Conservation (phyloP, 768 basidiomycete genomes). For the Suillus fuscotomentosus region DNA sequence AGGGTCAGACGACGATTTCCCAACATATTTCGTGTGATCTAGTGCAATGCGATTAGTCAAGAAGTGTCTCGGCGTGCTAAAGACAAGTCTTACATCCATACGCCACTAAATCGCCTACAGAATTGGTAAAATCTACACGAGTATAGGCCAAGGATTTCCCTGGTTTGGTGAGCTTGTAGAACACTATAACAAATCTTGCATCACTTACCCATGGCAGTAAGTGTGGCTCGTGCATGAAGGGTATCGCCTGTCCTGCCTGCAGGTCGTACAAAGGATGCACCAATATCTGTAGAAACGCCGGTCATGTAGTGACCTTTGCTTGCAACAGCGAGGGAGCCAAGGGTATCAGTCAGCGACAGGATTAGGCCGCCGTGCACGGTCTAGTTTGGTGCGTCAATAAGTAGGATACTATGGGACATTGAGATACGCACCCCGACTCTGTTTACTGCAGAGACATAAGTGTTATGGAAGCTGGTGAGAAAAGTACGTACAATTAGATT, state of each 20-base stretch:
- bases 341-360: conserved; percentile 78
- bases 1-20: conserved; percentile 53
- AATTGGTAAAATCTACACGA: conserved; percentile 69
- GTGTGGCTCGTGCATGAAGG: conserved; percentile 58
- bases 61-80: neutral
- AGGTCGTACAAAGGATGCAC: conserved; percentile 73
- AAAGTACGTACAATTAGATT: conserved; percentile 60
- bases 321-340: conserved; percentile 83
- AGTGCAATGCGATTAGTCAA: conserved; percentile 7
- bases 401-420: neutral
- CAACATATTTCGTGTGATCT: conserved; percentile 89
- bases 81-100: conserved; percentile 64
- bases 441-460: conserved; percentile 52
- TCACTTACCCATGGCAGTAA: conserved; percentile 66
- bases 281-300: conserved; percentile 83
- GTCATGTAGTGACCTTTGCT: conserved; percentile 85
- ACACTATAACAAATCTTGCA: neutral
- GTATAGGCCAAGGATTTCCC: conserved; percentile 82
- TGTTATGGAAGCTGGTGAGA: neutral
- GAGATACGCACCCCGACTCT: conserved; percentile 65
- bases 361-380: conserved; percentile 81
- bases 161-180: conserved; percentile 25
- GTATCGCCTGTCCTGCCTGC: conserved; percentile 71
- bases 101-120: conserved; percentile 68
- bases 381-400: conserved; percentile 21